Percentiles rank a stretch among this genome's conserved stretches.
Evolutionary conservation across 2,329 filamentous ascomycete genomes (phyloP).

Genomic region (Ceratocystis diversiconidia): DNA sequence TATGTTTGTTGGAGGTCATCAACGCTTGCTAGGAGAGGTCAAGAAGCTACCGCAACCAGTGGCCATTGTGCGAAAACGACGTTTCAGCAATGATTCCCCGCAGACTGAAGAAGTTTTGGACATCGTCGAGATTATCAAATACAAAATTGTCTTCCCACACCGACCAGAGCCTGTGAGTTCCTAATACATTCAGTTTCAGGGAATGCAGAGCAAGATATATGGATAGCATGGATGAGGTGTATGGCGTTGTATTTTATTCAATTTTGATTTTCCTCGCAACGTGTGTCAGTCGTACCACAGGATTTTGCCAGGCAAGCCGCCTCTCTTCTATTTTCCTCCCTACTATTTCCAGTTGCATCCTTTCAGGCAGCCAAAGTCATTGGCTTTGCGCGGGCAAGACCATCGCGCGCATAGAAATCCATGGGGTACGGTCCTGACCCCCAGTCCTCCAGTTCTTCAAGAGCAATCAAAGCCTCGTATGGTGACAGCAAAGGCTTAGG

Average conservation of each 20-base stretch:
- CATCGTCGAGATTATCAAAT: constrained; percentile 73
- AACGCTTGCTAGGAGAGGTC: constrained; percentile 77
- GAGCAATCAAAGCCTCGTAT: constrained; percentile 85
- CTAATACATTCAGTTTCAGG: neutral
- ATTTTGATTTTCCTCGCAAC: neutral
- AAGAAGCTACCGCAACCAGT: constrained; percentile 71
- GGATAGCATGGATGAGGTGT: neutral
- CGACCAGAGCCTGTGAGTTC: constrained; percentile 69
- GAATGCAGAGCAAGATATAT: neutral
- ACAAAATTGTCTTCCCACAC: constrained; percentile 71
- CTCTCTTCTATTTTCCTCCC: neutral
- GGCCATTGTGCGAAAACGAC: constrained; percentile 56
- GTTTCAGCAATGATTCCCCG: constrained; percentile 30
- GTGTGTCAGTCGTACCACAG: neutral
- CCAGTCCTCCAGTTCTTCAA: constrained; percentile 68
- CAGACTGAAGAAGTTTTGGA: constrained; percentile 45
- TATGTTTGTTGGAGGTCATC: constrained; percentile 76
- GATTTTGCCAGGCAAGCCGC: neutral
- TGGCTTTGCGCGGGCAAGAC: constrained; percentile 63
- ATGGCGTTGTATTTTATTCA: constrained; percentile 5
- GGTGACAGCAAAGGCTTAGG: constrained; percentile 76
- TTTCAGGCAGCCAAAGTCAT: constrained; percentile 22
- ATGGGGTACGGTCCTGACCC: constrained; percentile 73
- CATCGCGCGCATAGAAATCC: constrained; percentile 94
- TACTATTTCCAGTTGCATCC: neutral